phyloP scores from a whole-genome alignment of 495 filamentous ascomycete genomes.

The Podospora comata region DNA sequence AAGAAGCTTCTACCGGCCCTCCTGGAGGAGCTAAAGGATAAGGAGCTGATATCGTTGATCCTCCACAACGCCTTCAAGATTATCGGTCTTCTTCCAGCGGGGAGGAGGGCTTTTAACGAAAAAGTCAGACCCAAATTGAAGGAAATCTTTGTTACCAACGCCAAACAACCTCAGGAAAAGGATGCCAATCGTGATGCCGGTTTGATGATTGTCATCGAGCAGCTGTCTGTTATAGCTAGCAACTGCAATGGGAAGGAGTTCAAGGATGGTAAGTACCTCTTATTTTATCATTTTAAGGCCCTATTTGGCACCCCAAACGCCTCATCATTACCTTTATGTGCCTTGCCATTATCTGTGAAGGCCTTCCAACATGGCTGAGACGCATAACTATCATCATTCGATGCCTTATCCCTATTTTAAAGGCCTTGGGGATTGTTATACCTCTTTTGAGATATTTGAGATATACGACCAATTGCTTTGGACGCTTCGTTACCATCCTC shows the following conservation, averaged over 20 bases:
- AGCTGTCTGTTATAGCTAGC: conserved; percentile 66
- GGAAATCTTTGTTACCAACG: conserved; percentile 68
- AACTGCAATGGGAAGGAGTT: conserved; percentile 90
- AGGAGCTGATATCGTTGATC: conserved; percentile 75
- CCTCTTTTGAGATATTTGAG: too few relatives aligned
- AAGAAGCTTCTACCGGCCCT: conserved; percentile 88
- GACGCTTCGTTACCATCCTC: not conserved
- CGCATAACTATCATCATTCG: too few relatives aligned
- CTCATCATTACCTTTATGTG: not conserved
- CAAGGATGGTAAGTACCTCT: conserved; percentile 67
- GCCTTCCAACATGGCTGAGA: too few relatives aligned
- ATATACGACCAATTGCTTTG: not conserved
- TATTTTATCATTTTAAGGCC: not conserved
- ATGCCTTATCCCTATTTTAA: too few relatives aligned
- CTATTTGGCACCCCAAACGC: not conserved
- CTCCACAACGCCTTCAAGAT: conserved; percentile 91
- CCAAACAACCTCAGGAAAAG: conserved; percentile 58
- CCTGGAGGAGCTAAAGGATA: conserved; percentile 89
- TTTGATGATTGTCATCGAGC: conserved; percentile 82
- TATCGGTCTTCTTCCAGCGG: conserved; percentile 67
- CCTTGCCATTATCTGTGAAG: not conserved
- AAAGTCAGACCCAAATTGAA: conserved; percentile 78
- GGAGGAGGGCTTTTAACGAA: conserved; percentile 73
- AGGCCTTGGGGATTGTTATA: too few relatives aligned
- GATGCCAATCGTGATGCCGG: conserved; percentile 85